A percentile compares a stretch with the other conserved stretches of the same genome.
These are phyloP conservation scores for Dioszegia hungarica DNA, from an alignment of 768 basidiomycete genomes.

Conservation along the genomic window DNA sequence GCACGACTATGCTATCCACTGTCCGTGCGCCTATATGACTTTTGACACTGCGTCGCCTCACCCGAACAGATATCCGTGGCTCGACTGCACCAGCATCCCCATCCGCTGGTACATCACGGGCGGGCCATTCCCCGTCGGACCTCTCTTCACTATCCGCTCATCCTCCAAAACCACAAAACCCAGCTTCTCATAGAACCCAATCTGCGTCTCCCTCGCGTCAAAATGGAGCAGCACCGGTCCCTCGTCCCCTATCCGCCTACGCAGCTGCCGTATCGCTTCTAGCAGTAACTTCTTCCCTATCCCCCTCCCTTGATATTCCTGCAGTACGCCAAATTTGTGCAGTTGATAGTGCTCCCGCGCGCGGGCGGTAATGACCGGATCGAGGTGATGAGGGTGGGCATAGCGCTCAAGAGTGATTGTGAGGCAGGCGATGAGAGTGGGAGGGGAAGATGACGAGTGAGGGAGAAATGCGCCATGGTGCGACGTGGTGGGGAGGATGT, in stretches of 20 bases:
- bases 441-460: neutral
- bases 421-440: slow-evolving; percentile 1
- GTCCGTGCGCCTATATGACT: too few species aligned
- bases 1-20: too few species aligned
- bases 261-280: slow-evolving; percentile 1
- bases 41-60: too few species aligned
- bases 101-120: slow-evolving; percentile 19
- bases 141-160: slow-evolving; percentile 15
- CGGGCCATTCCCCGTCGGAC: slow-evolving; percentile 15
- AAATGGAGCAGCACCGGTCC: slow-evolving; percentile 19
- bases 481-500: slow-evolving; percentile 11
- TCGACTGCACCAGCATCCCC: slow-evolving; percentile 23
- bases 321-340: slow-evolving; percentile 26
- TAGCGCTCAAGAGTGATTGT: slow-evolving; percentile 17
- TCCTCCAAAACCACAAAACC: slow-evolving; percentile 18
- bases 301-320: slow-evolving; percentile 16
- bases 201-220: slow-evolving; percentile 23
- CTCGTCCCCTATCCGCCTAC: neutral
- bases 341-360: slow-evolving; percentile 13
- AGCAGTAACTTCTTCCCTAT: slow-evolving; percentile 12
- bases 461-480: slow-evolving; percentile 25
- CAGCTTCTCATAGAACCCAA: slow-evolving; percentile 18
- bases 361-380: neutral
- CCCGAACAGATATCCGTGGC: too few species aligned
- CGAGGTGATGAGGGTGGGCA: neutral